Evolutionary conservation across 805 yeast genomes (phyloP).

Genomic region (Lipomyces yamanashiensis): DNA sequence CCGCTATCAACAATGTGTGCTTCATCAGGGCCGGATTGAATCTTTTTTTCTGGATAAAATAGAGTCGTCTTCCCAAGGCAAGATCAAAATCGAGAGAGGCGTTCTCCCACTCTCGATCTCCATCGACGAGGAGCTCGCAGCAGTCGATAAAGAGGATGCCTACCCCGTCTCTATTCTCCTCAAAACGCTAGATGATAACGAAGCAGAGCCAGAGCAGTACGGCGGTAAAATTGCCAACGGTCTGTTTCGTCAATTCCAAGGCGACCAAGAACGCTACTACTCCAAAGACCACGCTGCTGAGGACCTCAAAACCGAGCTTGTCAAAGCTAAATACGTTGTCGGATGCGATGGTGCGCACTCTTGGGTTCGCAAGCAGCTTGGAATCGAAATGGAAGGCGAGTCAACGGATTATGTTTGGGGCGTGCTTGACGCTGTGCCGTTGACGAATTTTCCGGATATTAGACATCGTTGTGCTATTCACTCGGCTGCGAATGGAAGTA

Average conservation of each 20-base stretch:
- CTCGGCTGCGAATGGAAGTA: constrained; percentile 44
- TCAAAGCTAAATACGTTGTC: constrained; percentile 45
- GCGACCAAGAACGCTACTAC: constrained; percentile 18
- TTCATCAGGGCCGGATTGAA: constrained; percentile 47
- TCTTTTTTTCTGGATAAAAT: constrained; percentile 42
- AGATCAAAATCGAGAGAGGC: constrained; percentile 31
- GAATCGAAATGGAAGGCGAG: constrained; percentile 47
- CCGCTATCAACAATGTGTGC: constrained; percentile 43
- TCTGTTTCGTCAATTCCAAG: constrained; percentile 42
- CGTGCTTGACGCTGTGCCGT: constrained; percentile 47
- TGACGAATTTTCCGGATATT: constrained; percentile 48
- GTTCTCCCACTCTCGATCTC: constrained; percentile 27
- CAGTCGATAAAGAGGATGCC: constrained; percentile 30
- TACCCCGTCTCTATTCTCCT: constrained; percentile 43
- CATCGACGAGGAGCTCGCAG: constrained; percentile 28
- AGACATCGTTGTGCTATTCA: constrained; percentile 46
- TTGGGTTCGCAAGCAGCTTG: constrained; percentile 46
- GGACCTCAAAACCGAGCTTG: constrained; percentile 31
- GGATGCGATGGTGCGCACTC: constrained; percentile 48
- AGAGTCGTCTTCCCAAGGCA: constrained; percentile 19
- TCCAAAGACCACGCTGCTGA: constrained; percentile 33
- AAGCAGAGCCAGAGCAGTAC: constrained; percentile 33
- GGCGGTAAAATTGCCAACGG: constrained; percentile 41
- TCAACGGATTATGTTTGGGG: constrained; percentile 48
- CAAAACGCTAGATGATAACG: constrained; percentile 33